These are phyloP conservation scores for Hypoxylon sp. DNA, from an alignment of 2,329 filamentous ascomycete genomes.

Conservation along the genomic window DNA sequence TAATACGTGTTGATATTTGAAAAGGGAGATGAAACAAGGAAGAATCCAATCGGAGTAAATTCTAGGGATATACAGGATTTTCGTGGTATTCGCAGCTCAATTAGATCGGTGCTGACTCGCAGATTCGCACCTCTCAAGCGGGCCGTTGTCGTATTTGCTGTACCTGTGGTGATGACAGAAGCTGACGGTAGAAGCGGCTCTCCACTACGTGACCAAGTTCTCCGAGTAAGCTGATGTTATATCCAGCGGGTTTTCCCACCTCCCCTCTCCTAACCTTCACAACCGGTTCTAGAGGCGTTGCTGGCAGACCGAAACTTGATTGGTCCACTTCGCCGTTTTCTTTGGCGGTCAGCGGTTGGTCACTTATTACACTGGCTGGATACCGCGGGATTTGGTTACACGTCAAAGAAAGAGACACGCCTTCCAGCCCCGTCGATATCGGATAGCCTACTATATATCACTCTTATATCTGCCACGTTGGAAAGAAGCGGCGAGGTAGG, in stretches of 20 bases:
- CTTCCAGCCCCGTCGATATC: conserved; percentile 22
- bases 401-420: conserved; percentile 16
- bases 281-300: conserved; percentile 25
- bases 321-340: conserved; percentile 10
- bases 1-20: conserved; percentile 32
- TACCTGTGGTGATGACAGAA: conserved; percentile 35
- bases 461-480: conserved; percentile 5
- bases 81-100: conserved; percentile 26
- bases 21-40: conserved; percentile 23
- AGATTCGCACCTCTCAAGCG: conserved; percentile 40
- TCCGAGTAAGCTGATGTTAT: conserved; percentile 46
- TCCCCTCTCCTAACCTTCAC: conserved; percentile 11
- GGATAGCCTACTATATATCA: conserved; percentile 22
- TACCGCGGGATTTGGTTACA: conserved; percentile 25
- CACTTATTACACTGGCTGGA: conserved; percentile 19
- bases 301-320: conserved; percentile 28
- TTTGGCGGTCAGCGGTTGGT: conserved; percentile 34
- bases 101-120: conserved; percentile 42
- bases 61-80: conserved; percentile 5
- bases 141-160: conserved; percentile 38
- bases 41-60: conserved; percentile 35
- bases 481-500: conserved; percentile 8
- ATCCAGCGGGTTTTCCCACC: conserved; percentile 41
- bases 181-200: conserved; percentile 41
- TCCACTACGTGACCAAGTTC: conserved; percentile 36